Base-by-base conservation (phyloP, 257 asterid species). In the Vinca minor region DNA sequence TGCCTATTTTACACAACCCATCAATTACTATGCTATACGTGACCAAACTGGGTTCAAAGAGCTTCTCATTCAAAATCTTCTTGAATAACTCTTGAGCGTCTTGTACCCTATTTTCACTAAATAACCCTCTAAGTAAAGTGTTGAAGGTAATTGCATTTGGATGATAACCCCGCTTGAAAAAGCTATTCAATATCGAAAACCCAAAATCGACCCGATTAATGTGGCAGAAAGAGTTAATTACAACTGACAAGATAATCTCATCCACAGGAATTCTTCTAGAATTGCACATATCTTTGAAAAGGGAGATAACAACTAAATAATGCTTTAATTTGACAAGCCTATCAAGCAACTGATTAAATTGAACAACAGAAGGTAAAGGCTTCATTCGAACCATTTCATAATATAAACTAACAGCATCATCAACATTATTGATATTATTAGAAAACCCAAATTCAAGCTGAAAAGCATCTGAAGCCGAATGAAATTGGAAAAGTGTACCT, bases 121-220 rank as follows among this genome's bases (percentile, higher is more conserved):
- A 73, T 1, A 76, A 72, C 4, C 79, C 84, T 26, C 53, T 60
- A 73, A n/a, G n/a, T n/a, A n/a, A n/a, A n/a, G n/a, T n/a, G n/a
- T n/a, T n/a, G n/a, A n/a, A n/a, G 3, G 70, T 59, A 25, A 38
- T 17, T 0, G 18, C 65, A 46, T 58, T 20, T n/a, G 67, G 72
- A 29, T 17, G 12, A 50, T 29, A 25, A 14, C 76, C 82, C 23
- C 25, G 44, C 63, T 79, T 79, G 59, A 76, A 31, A 35, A 7
- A 38, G 42, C 6, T 8, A 38, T 11, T 11, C 42, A 38, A 38
- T 8, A 38, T 8, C 1, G 42, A 38, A 38, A 38, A 38, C 8
- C 42, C 42, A 38, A 38, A 38, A 3, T 38, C 42, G 11, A 38
- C 42, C 5, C 38, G 42, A 38, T 11, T 11, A 8, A 38, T 8